Conservation (phyloP, 2,329 filamentous ascomycete species). For the Furcasterigmium sp. region DNA sequence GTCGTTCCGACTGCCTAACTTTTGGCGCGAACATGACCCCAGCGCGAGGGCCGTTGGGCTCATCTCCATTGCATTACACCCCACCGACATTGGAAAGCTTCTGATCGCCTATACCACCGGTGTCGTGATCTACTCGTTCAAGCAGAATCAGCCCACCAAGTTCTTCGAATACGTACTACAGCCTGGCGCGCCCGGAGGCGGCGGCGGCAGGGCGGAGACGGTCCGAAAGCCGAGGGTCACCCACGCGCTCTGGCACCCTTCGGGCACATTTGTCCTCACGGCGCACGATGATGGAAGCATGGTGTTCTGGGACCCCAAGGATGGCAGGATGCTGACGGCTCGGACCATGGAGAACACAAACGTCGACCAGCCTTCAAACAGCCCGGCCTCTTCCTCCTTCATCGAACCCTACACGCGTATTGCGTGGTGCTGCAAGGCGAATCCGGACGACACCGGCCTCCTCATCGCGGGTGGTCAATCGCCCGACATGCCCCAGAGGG, state of each 20-base stretch:
- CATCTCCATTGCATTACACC: constrained; percentile 78
- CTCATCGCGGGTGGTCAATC: constrained; percentile 78
- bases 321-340: constrained; percentile 78
- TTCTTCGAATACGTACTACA: constrained; percentile 83
- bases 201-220: constrained; percentile 56
- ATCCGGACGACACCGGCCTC: constrained; percentile 88
- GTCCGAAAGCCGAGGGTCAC: constrained; percentile 68
- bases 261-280: constrained; percentile 81
- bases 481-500: constrained; percentile 62
- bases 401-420: constrained; percentile 75
- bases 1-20: constrained; percentile 77
- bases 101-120: constrained; percentile 88
- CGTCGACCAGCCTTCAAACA: constrained; percentile 60
- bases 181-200: constrained; percentile 77
- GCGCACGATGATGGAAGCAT: constrained; percentile 87
- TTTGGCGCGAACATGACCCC: constrained; percentile 73
- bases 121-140: constrained; percentile 89
- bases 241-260: constrained; percentile 91
- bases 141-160: constrained; percentile 73
- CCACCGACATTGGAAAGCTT: constrained; percentile 85
- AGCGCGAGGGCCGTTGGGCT: constrained; percentile 58
- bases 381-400: constrained; percentile 47
- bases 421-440: constrained; percentile 89
- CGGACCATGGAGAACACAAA: constrained; percentile 71
- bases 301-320: constrained; percentile 91